Percentiles rank a stretch among this genome's conserved stretches.
Evolutionary conservation across 306 rosid genomes (phyloP).

Genomic region (Calophaca sinica): DNA sequence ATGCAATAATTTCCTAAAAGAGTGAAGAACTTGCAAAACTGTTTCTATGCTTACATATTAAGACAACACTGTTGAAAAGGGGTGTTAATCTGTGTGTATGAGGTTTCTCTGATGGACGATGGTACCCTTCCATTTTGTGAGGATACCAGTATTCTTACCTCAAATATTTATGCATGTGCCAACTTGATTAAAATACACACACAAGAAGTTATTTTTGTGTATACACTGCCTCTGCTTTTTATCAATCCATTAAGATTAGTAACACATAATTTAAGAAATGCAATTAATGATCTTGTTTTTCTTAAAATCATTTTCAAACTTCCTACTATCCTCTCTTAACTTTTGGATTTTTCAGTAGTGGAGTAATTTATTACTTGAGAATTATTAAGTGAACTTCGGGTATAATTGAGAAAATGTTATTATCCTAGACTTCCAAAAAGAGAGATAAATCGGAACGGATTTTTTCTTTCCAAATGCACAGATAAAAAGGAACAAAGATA

Average conservation of each 20-base stretch:
- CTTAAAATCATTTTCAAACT: not conserved
- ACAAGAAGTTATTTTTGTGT: not conserved
- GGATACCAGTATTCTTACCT: not conserved
- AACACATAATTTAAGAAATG: not conserved
- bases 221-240: not conserved
- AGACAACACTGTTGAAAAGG: slow-evolving; percentile 8
- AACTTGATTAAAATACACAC: slow-evolving; percentile 12
- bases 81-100: not conserved
- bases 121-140: not conserved
- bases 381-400: not conserved
- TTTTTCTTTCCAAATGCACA: not conserved
- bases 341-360: not conserved
- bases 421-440: not conserved
- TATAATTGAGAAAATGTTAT: not conserved
- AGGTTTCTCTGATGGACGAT: not conserved
- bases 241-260: not conserved
- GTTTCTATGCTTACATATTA: slow-evolving; percentile 26
- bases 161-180: not conserved
- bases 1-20: slow-evolving; percentile 23
- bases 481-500: not conserved
- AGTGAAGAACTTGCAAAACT: slow-evolving; percentile 10
- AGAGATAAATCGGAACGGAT: not conserved
- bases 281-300: not conserved
- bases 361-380: not conserved
- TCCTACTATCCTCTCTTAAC: not conserved